Base-by-base conservation (phyloP, 257 asterid species). In the Gentiana macrophylla region DNA sequence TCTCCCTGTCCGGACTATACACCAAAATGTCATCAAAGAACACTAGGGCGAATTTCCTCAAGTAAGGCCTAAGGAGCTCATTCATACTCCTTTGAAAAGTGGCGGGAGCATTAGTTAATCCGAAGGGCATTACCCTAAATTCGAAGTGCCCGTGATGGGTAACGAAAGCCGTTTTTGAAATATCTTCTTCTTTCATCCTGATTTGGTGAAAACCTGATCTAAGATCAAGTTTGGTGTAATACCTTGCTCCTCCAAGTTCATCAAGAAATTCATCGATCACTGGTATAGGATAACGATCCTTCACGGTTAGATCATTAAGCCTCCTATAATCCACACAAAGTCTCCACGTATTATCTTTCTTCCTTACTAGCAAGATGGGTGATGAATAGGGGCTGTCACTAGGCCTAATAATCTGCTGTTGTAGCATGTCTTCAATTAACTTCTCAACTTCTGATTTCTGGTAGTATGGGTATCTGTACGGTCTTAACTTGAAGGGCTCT, bases 251-350 rank as follows among this genome's bases (percentile, higher is more conserved):
- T 2, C 10, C 2, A 24, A 58, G 32, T 5, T 44, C 64, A 2
- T 60, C 51, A 2, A 63, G 3, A 0, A 67, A 10, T 0, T 72
- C 72, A 6, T 66, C 67, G 7, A 57, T 34, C 0, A 61, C 12
- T 0, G 68, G 76, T 1, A 67, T 61, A 6, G 63, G 72, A 51
- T n/a, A 15, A 15, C 24, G 24, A 15, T 15, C 24, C 0, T 15
- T 15, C 24, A 15, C 24, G 24, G 24, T 15, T 15, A 15, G 24
- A 15, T 15, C 24, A 15, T 15, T 15, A 15, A 15, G 24, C 24
- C 24, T 15, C 24, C 24, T 15, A 15, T 15, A 15, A 15, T 15
- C 24, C 24, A 15, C 24, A 15, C 24, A 15, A 15, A 15, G 50
- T 1, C 35, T 61, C 62, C 56, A 53, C 3, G 50, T 6, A 2